phyloP scores from a whole-genome alignment of 139 green algal species.

The Coelastrella sp. region DNA sequence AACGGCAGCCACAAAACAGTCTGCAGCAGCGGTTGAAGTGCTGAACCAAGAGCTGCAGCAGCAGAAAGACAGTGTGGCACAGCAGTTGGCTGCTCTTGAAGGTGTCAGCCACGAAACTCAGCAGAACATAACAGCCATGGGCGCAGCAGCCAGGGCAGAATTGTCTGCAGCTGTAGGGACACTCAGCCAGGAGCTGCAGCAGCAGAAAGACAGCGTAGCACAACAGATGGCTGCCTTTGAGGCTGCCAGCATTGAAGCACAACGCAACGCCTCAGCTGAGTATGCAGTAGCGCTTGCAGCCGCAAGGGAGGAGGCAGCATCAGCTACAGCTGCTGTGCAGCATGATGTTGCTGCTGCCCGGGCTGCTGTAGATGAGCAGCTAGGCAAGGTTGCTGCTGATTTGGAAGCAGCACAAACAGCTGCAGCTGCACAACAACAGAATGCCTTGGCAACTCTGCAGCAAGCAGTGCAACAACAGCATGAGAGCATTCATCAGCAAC shows the following conservation, averaged over 20 bases:
- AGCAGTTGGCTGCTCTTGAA: neutral
- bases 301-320: too few species aligned
- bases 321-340: neutral
- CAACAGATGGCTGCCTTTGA: too few species aligned
- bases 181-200: too few species aligned
- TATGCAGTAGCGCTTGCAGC: too few species aligned
- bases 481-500: neutral
- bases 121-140: neutral
- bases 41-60: neutral
- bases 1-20: neutral
- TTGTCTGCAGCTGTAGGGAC: too few species aligned
- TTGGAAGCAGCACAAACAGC: neutral
- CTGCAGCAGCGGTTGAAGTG: neutral
- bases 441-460: neutral
- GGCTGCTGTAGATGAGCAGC: neutral
- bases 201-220: too few species aligned
- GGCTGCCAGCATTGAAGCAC: too few species aligned
- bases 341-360: neutral
- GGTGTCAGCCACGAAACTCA: neutral
- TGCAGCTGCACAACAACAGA: neutral
- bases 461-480: neutral
- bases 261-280: too few species aligned
- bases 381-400: neutral
- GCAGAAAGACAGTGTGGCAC: neutral
- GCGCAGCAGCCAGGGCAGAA: neutral